These are phyloP conservation scores for Coelastrella sp. DNA, from an alignment of 139 green algal genomes.

Conservation along the genomic window DNA sequence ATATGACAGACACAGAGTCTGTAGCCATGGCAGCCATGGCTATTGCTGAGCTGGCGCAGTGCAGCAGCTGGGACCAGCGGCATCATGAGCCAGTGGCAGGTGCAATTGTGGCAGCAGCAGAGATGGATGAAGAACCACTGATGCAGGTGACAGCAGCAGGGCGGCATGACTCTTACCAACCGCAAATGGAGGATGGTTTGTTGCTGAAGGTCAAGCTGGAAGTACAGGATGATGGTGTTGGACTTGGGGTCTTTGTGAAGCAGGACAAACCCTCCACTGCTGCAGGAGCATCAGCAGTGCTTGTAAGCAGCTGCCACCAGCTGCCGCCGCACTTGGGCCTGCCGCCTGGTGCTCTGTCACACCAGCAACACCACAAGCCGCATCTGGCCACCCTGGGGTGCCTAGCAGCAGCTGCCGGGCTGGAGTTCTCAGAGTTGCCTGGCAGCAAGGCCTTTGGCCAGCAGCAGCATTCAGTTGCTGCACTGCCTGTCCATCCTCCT, in stretches of 20 bases:
- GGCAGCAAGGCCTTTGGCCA: neutral
- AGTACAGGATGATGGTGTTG: neutral
- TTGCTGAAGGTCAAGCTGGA: slow-evolving; percentile 23
- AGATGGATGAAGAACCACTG: neutral
- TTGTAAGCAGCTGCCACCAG: neutral
- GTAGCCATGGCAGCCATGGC: slow-evolving; percentile 40
- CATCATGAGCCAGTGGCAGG: neutral
- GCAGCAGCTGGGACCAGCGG: slow-evolving; percentile 26
- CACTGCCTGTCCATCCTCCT: neutral
- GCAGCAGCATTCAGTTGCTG: neutral
- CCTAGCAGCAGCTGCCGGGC: neutral
- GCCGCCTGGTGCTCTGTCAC: neutral
- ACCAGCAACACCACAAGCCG: slow-evolving; percentile 7
- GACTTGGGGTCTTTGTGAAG: neutral
- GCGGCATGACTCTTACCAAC: neutral
- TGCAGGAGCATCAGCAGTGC: neutral
- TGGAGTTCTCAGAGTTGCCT: neutral
- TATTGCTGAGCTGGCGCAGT: slow-evolving; percentile 38
- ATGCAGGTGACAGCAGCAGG: neutral
- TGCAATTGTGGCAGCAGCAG: neutral
- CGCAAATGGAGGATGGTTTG: neutral
- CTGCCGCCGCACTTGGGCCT: neutral
- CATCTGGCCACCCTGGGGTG: neutral
- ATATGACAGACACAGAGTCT: slow-evolving; percentile 29
- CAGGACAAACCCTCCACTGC: neutral